Base-by-base conservation (phyloP, 257 asterid species). In the Nyctanthes arbortristis region DNA sequence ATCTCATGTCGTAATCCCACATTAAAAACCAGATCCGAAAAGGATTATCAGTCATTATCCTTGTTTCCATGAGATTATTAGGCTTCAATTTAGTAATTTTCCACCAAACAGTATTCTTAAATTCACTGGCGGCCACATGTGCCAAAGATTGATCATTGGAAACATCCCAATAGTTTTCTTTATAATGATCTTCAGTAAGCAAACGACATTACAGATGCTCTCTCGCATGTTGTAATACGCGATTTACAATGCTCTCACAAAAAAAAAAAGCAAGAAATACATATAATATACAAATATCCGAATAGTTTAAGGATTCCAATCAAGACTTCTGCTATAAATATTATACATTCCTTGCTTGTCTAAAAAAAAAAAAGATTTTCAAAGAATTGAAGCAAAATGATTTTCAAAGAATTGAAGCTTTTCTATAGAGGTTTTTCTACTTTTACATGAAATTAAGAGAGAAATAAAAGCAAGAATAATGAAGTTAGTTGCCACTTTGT, bases 261-360 rank as follows among this genome's bases (percentile, higher is more conserved):
- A 61, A 80, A 71, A 16, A 52, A 88, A 37, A 79, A 49, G 88
- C 56, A 70, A 63, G 31, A 25, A 55, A 22, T 22, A 10, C 49
- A 61, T 18, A 28, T 39, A 66, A 22, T 58, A 69, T 52, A 71
- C 49, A 85, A 43, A 74, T 77, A 79, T 82, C 54, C 84, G 31
- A 35, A 66, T 64, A 18, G 29, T 61, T 67, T 62, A 63, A 75
- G 77, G 73, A 67, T 69, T 79, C 32, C 57, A 77, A 67, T 37
- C 77, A 76, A 83, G 70, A 72, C 36, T 5, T 3, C 5, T 7
- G 20, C 69, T 79, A 82, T 82, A 84, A 70, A 73, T 72, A 22
- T 45, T 22, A 68, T 6, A 7, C 62, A 61, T 35, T 16, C 63
- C 14, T 67, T 71, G 67, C 72, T 45, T 56, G 58, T 74, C 37